A percentile compares a stretch with the other conserved stretches of the same genome.
phyloP scores from a whole-genome alignment of 441 rosid species.

The Gossypium schwendimanii region DNA sequence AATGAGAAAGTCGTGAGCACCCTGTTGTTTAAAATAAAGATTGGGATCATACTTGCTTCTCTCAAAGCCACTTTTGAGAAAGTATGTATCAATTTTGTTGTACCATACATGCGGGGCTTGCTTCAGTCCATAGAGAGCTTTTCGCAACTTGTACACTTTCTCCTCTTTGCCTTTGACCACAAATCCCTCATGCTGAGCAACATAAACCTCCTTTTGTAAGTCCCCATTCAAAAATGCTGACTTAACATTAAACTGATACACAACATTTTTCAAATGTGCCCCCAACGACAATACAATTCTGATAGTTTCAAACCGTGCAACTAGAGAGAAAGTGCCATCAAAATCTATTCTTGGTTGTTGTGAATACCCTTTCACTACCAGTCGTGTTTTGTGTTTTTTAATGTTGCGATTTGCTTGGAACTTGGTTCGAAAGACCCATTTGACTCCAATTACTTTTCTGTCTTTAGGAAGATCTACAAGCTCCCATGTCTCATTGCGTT shows the following conservation, averaged over 20 bases:
- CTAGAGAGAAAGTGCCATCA: not conserved
- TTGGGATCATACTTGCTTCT: not conserved
- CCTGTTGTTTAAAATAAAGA: not conserved
- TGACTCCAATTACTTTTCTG: no score
- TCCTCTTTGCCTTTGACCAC: not conserved
- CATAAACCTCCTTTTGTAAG: not conserved
- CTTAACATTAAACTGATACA: not conserved
- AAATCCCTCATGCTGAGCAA: not conserved
- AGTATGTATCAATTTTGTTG: not conserved
- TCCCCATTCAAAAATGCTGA: not conserved
- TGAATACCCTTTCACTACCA: not conserved
- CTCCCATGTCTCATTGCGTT: not conserved
- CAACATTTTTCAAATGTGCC: not conserved
- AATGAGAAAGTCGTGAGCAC: not conserved
- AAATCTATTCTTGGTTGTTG: not conserved
- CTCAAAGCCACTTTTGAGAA: not conserved
- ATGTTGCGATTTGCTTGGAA: no score
- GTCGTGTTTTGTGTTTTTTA: no score
- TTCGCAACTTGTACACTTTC: not conserved
- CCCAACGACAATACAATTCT: not conserved
- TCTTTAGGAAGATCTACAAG: not conserved
- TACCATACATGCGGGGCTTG: not conserved
- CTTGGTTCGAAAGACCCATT: no score
- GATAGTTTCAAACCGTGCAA: not conserved
- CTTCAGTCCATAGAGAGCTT: not conserved